phyloP scores from a whole-genome alignment of 306 rosid genomes.

The Benincasa hispida region DNA sequence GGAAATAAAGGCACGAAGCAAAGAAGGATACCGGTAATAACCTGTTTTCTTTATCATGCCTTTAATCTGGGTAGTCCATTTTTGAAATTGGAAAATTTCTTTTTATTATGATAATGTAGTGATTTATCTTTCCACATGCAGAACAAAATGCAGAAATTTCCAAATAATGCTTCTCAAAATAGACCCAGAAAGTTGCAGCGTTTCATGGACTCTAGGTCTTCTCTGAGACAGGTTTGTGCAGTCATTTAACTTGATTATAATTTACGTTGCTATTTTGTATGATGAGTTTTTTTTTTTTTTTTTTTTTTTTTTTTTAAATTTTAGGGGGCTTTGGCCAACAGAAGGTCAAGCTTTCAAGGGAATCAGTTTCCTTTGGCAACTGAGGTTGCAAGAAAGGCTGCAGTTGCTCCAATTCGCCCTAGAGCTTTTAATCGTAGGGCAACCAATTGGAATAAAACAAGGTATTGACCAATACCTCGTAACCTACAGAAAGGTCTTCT shows the following conservation, averaged over 20 bases:
- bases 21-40: conserved; percentile 43
- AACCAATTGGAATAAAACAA: conserved; percentile 66
- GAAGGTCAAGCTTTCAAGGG: conserved; percentile 73
- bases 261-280: background rate
- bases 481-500: background rate
- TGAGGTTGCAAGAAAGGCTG: conserved; percentile 64
- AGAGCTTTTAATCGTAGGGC: conserved; percentile 33
- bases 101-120: background rate
- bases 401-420: conserved; percentile 43
- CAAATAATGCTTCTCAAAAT: conserved; percentile 42
- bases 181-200: conserved; percentile 38
- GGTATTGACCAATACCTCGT: conserved; percentile 25
- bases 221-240: conserved; percentile 61
- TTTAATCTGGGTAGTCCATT: background rate
- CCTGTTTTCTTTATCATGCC: background rate
- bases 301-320: too few species aligned
- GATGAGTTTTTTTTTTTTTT: too few species aligned
- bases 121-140: conserved; percentile 12
- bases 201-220: conserved; percentile 60
- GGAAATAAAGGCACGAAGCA: conserved; percentile 24
- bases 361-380: conserved; percentile 59
- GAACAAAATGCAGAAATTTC: conserved; percentile 51
- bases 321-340: conserved; percentile 70
- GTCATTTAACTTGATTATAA: background rate
- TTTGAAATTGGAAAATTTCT: background rate